Evolutionary conservation across 2,329 filamentous ascomycete species (phyloP), one percentile per base, ranked within the genome.

Genomic region (Myriosclerotinia curreyana): DNA sequence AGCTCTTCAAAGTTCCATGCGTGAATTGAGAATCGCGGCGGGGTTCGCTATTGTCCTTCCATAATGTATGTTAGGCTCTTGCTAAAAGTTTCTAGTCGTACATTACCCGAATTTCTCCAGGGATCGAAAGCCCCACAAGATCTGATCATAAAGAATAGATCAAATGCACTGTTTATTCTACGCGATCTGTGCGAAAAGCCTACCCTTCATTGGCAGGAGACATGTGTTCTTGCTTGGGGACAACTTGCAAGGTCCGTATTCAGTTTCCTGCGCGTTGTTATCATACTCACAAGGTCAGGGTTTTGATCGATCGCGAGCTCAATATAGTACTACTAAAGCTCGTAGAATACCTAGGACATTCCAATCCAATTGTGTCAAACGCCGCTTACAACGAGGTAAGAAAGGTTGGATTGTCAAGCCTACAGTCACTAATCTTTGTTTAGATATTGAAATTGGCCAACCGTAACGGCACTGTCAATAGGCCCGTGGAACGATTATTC

Each of bases 241-340:
- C 88, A 92, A 72, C 81, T 96, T 56, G 94, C 91, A 66, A 82
- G 84, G 83, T 87, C 78, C 70, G 79, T 73, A 5, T 60, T 64
- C 15, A 52, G 22, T 46, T 17, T 31, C 25, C 20, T 31, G 20
- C 8, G 48, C 15, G 55, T 61, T 38, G 17, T 55, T 51, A n/a
- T 64, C 12, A 61, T 40, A 38, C 61, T 69, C 44, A 70, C 50
- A 22, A n/a, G 2, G 12, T 20, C 61, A 88, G 86, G 64, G 82
- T 88, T 12, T 88, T 90, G 52, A 83, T 86, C 20, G 91, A 95
- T 67, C 86, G 94, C 67, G 92, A 96, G 74, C 83, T 96, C 63
- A 95, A 95, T 70, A 84, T 97, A 60, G 89, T 95, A 28, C 79
- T 99, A 38, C 82, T 96, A 64, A 87, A 90, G 69, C 82, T 98